Base-by-base conservation (phyloP, 306 rosid genomes). In the Rubus idaeus region DNA sequence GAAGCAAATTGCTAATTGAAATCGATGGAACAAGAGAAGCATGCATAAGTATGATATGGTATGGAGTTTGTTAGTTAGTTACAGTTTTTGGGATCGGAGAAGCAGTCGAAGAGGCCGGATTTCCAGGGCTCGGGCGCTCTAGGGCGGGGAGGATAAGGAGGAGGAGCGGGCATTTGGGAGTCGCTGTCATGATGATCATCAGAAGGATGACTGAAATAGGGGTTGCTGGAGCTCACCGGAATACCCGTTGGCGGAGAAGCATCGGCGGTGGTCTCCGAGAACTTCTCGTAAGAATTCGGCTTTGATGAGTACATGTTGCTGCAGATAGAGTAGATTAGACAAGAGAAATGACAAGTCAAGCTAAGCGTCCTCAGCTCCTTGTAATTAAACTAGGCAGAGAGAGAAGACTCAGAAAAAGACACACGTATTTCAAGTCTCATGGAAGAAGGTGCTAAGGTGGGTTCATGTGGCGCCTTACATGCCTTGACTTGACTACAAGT, bases 101-200 rank as follows among this genome's bases (percentile, higher is more conserved):
- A 76, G 86, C 93, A 91, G 23, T 84, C 91, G 21, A 77, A 91
- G 57, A 89, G 87, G 41, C 90, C 90, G 35, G 88, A 79, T 60
- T 93, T 89, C 96, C 96, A 91, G 0, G 87, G 86, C 1, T 70
- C 85, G 0, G 47, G 78, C 17, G 60, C 53, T 18, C 46, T 68
- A 21, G 81, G 81, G 26, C 77, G 78, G 58, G 20, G 41, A 11
- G 35, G 68, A 63, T 63, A 63, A 14, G 68, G 42, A 63, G 45
- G 20, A 63, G n/a, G 20, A 14, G 44, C 68, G 7, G 45, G 20
- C 68, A 63, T 63, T 0, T 37, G 17, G 40, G 65, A 60, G 17
- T 1, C 1, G 10, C 4, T 10, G 40, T 60, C 65, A 60, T 23
- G 68, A 35, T 63, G 68, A 12, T 63, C 20, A 63, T 63, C 20